phyloP scores from a whole-genome alignment of 163 green algal species.

The Scenedesmus sp. region DNA sequence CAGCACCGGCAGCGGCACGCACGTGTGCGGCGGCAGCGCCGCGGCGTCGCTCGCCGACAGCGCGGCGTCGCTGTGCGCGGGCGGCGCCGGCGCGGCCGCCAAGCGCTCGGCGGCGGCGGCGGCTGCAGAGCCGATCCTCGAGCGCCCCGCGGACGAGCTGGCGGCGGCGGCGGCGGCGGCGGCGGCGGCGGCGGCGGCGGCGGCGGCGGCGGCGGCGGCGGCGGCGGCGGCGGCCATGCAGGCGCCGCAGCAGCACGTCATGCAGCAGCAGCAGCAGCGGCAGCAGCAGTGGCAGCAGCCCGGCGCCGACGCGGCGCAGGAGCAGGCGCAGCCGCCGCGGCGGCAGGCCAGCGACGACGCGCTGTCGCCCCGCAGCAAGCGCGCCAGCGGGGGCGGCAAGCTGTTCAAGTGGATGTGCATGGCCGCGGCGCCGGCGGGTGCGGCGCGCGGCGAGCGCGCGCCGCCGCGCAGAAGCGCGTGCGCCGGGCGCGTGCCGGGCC shows the following conservation, averaged over 20 bases:
- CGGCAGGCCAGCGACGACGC: neutral
- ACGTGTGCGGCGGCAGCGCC: slow-evolving; percentile 5
- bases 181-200: neutral
- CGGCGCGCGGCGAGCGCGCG: too few species aligned
- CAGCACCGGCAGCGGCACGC: neutral
- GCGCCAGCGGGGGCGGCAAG: slow-evolving; percentile 11
- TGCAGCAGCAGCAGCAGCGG: slow-evolving; percentile 11
- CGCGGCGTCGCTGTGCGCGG: slow-evolving; percentile 22
- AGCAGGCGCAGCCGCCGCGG: neutral
- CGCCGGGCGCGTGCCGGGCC: too few species aligned
- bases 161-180: slow-evolving; percentile 18
- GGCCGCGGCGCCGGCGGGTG: too few species aligned
- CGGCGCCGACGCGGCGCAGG: too few species aligned
- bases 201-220: too few species aligned
- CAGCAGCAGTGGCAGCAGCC: neutral
- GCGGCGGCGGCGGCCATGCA: neutral
- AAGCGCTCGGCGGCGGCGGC: neutral
- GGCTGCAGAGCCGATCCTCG: slow-evolving; percentile 30
- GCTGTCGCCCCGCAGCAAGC: slow-evolving; percentile 18
- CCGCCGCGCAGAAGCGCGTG: too few species aligned
- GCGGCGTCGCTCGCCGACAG: slow-evolving; percentile 35
- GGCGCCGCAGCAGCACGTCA: too few species aligned
- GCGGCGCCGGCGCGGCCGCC: neutral
- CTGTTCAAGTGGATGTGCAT: slow-evolving; percentile 45
- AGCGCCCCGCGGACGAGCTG: slow-evolving; percentile 35